Evolutionary conservation across 352 stramenopile genomes (phyloP).

Genomic region (Lagenidium sp.): DNA sequence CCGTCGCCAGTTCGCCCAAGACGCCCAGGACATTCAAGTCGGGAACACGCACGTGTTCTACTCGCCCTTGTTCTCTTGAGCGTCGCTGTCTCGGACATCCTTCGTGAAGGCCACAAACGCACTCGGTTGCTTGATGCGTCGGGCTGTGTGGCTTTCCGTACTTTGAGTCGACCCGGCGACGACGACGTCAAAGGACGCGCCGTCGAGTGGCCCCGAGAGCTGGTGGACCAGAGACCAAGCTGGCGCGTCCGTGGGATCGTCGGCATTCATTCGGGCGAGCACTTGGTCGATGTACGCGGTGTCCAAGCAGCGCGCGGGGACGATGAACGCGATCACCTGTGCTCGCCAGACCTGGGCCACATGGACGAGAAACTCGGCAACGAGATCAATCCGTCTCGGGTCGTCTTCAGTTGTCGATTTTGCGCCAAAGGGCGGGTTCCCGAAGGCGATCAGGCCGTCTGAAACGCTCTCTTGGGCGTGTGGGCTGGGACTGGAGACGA

Average conservation of each 20-base stretch:
- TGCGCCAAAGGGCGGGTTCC: slow-evolving; percentile 62
- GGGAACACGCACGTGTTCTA: slow-evolving; percentile 54
- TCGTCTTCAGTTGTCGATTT: background rate
- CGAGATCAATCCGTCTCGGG: slow-evolving; percentile 25
- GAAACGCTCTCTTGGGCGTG: background rate
- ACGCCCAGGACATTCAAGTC: slow-evolving; percentile 54
- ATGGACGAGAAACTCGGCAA: slow-evolving; percentile 46
- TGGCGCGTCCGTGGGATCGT: slow-evolving; percentile 12
- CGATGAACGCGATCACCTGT: slow-evolving; percentile 52
- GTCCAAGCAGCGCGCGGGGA: slow-evolving; percentile 46
- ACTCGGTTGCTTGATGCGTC: slow-evolving; percentile 67
- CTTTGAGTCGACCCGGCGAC: slow-evolving; percentile 24
- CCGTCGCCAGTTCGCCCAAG: slow-evolving; percentile 38
- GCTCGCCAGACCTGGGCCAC: slow-evolving; percentile 33
- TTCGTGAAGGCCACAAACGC: slow-evolving; percentile 16
- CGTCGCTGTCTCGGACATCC: background rate
- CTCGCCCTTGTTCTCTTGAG: slow-evolving; percentile 46
- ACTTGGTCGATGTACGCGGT: slow-evolving; percentile 28
- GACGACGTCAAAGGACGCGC: slow-evolving; percentile 59
- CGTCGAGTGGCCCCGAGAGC: slow-evolving; percentile 19
- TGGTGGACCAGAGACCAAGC: no score
- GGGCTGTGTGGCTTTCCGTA: no score
- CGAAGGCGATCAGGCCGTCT: slow-evolving; percentile 36
- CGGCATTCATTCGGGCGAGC: slow-evolving; percentile 15
- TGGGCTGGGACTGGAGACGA: slow-evolving; percentile 21